phyloP scores from a whole-genome alignment of 306 rosid genomes.

The Castanea sativa region DNA sequence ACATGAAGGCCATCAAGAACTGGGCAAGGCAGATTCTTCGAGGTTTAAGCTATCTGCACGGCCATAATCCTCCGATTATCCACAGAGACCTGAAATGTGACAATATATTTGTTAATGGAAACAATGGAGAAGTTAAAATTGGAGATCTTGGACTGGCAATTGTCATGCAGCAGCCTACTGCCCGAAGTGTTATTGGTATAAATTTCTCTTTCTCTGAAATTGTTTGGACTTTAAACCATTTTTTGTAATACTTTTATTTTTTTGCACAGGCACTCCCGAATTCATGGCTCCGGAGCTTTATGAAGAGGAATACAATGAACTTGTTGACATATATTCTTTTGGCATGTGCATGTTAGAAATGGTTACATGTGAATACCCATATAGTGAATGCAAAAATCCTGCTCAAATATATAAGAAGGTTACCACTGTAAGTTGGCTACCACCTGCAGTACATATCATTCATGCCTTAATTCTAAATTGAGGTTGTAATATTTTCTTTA shows the following conservation, averaged over 20 bases:
- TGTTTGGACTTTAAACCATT: neutral
- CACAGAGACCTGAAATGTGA: constrained; percentile 96
- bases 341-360: constrained; percentile 94
- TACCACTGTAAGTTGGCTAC: constrained; percentile 65
- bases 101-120: constrained; percentile 85
- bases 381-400: constrained; percentile 80
- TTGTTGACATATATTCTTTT: constrained; percentile 91
- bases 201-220: neutral
- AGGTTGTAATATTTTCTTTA: neutral
- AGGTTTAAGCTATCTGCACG: constrained; percentile 74
- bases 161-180: constrained; percentile 86
- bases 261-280: constrained; percentile 78
- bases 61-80: constrained; percentile 75
- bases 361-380: constrained; percentile 90
- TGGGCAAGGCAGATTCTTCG: constrained; percentile 93
- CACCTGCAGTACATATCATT: neutral
- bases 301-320: constrained; percentile 87
- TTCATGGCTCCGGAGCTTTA: constrained; percentile 99
- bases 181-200: constrained; percentile 82
- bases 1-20: constrained; percentile 82
- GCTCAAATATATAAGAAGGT: constrained; percentile 93
- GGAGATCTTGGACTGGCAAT: constrained; percentile 95
- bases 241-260: constrained; percentile 1
- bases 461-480: neutral
- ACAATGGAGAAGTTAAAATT: constrained; percentile 77